These are phyloP conservation scores for Tylopilus balloui DNA, from an alignment of 768 basidiomycete species.

Conservation along the genomic window DNA sequence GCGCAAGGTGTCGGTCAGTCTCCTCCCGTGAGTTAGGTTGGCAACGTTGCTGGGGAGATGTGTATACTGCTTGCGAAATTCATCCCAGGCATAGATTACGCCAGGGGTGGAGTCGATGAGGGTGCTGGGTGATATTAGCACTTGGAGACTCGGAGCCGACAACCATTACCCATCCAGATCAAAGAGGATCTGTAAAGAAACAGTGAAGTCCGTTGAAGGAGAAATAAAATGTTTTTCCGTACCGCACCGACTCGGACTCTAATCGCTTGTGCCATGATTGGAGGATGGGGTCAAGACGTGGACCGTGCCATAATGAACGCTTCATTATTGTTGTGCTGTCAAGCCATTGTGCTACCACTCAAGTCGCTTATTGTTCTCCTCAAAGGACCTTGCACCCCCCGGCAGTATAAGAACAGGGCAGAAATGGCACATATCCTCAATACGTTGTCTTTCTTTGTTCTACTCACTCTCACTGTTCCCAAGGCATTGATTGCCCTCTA, in stretches of 20 bases:
- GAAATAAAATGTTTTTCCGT: constrained; percentile 17
- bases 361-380: not conserved
- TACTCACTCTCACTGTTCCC: constrained; percentile 4
- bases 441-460: not conserved
- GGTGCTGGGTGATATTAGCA: constrained; percentile 41
- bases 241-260: constrained; percentile 50
- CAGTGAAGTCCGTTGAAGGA: not conserved
- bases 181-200: constrained; percentile 50
- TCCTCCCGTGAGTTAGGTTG: constrained; percentile 68
- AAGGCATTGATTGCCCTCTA: constrained; percentile 25
- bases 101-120: constrained; percentile 83
- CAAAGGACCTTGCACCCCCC: no score
- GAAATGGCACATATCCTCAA: not conserved
- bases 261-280: constrained; percentile 18
- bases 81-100: constrained; percentile 72
- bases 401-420: constrained; percentile 17
- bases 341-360: not conserved
- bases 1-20: constrained; percentile 69
- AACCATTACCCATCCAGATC: constrained; percentile 62
- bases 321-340: no score
- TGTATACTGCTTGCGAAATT: constrained; percentile 58
- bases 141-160: not conserved
- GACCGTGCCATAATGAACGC: no score
- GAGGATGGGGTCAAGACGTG: not conserved
- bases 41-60: constrained; percentile 48